These are phyloP conservation scores for Moelleriella libera DNA, from an alignment of 2,329 filamentous ascomycete genomes.

Conservation along the genomic window DNA sequence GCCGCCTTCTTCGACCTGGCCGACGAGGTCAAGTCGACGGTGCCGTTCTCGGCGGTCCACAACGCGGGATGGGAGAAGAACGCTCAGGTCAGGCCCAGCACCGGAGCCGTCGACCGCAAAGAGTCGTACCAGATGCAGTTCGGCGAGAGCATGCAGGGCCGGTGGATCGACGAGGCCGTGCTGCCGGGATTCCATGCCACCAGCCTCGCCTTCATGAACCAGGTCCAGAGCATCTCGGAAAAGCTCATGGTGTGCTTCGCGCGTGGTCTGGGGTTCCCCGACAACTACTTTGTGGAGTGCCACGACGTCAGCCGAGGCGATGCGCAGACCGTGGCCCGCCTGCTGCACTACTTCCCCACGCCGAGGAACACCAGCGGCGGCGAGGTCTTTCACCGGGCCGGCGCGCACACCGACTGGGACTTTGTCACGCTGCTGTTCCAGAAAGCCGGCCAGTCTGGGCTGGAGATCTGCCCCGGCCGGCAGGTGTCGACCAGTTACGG, in stretches of 20 bases:
- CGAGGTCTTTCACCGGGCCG: conserved; percentile 41
- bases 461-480: conserved; percentile 51
- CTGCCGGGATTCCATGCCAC: conserved; percentile 32
- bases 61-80: conserved; percentile 50
- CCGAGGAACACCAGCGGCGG: conserved; percentile 16
- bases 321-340: conserved; percentile 38
- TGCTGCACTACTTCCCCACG: conserved; percentile 42
- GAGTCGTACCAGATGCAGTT: conserved; percentile 51
- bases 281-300: conserved; percentile 39
- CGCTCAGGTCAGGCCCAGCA: conserved; percentile 43
- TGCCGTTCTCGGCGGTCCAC: conserved; percentile 33
- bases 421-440: conserved; percentile 43
- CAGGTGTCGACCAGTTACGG: conserved; percentile 46
- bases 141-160: conserved; percentile 34
- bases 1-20: conserved; percentile 39
- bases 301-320: conserved; percentile 35
- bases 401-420: conserved; percentile 50
- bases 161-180: conserved; percentile 33
- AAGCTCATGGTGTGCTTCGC: conserved; percentile 45
- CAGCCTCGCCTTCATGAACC: conserved; percentile 37
- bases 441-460: conserved; percentile 40
- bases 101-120: conserved; percentile 42
- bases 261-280: conserved; percentile 37
- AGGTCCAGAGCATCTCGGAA: conserved; percentile 36
- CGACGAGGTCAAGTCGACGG: conserved; percentile 33